These are phyloP conservation scores for Zygosaccharomyces bisporus DNA, from an alignment of 805 yeast genomes.

Conservation along the genomic window DNA sequence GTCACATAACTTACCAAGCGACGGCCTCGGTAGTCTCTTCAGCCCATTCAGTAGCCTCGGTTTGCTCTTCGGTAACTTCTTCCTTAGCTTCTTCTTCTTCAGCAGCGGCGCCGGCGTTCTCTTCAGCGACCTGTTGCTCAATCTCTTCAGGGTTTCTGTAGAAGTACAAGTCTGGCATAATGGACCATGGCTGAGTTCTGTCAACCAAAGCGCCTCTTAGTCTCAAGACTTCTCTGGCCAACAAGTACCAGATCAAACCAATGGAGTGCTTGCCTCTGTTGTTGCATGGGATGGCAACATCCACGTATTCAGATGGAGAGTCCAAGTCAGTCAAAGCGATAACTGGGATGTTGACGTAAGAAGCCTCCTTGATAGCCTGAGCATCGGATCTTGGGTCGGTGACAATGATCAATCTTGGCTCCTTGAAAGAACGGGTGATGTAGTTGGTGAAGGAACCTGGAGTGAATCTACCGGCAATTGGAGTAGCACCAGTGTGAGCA, in stretches of 20 bases:
- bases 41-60: slow-evolving; percentile 62
- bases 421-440: slow-evolving; percentile 99
- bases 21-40: slow-evolving; percentile 41
- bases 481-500: slow-evolving; percentile 99
- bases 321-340: slow-evolving; percentile 98
- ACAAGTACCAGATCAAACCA: slow-evolving; percentile 99
- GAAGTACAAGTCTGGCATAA: slow-evolving; percentile 99
- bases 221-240: slow-evolving; percentile 99
- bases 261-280: slow-evolving; percentile 99
- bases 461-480: slow-evolving; percentile 99
- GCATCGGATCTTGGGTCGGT: slow-evolving; percentile 99
- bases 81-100: slow-evolving; percentile 69
- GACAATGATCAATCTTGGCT: slow-evolving; percentile 98
- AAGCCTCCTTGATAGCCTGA: slow-evolving; percentile 99
- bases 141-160: slow-evolving; percentile 99
- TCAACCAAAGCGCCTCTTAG: slow-evolving; percentile 95
- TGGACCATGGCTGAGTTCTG: slow-evolving; percentile 97
- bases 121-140: slow-evolving; percentile 70
- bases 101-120: slow-evolving; percentile 66
- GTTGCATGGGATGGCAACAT: slow-evolving; percentile 99
- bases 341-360: slow-evolving; percentile 99
- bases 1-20: slow-evolving; percentile 28
- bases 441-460: slow-evolving; percentile 99
- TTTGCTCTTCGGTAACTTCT: slow-evolving; percentile 69
- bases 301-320: slow-evolving; percentile 98